Percentiles rank a stretch among this genome's conserved stretches.
Conservation (phyloP, 441 rosid genomes). For the Adansonia madagascariensis region DNA sequence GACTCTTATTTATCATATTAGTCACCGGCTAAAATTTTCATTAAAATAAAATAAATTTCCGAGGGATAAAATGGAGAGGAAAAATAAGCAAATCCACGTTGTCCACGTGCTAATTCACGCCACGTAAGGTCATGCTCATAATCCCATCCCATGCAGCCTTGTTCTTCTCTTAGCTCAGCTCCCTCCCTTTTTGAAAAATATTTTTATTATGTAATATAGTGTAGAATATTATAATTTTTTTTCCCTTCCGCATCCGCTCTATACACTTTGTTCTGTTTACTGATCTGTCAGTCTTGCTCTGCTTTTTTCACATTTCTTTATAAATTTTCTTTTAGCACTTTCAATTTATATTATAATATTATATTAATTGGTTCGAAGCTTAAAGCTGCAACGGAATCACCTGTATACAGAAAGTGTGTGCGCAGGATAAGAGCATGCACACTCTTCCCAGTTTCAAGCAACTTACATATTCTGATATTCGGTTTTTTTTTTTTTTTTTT, state of each 20-base stretch:
- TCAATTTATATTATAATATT: background rate
- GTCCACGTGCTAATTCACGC: constrained; percentile 66
- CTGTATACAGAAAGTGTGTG: constrained; percentile 64
- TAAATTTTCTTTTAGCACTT: background rate
- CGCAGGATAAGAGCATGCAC: constrained; percentile 75
- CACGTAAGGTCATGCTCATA: constrained; percentile 38
- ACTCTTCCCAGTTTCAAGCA: constrained; percentile 60
- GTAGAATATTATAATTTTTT: too few relatives aligned
- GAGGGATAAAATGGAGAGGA: background rate
- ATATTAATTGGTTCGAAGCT: constrained; percentile 32
- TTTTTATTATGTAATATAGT: background rate
- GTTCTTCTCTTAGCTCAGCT: background rate
- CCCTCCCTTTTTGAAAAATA: background rate
- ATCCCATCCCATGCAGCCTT: background rate
- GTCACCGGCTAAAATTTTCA: too few relatives aligned
- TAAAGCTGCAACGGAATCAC: constrained; percentile 92
- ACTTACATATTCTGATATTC: constrained; percentile 17
- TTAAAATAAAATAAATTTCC: background rate
- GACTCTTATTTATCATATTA: too few relatives aligned
- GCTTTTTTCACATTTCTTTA: constrained; percentile 34
- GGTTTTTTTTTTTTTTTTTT: background rate
- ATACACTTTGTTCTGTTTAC: constrained; percentile 49
- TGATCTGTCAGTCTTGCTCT: constrained; percentile 58
- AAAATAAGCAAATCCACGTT: constrained; percentile 34
- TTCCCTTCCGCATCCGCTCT: constrained; percentile 9